These are phyloP conservation scores for Penicillium sclerotigenum DNA, from an alignment of 2,329 filamentous ascomycete species.

Conservation along the genomic window DNA sequence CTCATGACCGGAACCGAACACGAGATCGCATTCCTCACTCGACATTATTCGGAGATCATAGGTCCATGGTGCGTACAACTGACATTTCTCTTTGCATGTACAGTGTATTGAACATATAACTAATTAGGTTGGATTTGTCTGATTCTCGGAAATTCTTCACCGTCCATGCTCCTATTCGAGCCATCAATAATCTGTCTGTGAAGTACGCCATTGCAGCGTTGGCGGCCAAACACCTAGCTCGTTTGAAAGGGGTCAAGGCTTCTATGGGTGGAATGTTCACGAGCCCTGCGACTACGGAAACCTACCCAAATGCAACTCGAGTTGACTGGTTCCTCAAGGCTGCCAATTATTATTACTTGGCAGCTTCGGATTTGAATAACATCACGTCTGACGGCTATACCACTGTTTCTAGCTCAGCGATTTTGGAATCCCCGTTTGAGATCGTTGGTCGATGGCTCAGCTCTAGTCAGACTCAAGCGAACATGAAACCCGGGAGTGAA, in stretches of 20 bases:
- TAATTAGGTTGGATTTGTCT: constrained; percentile 38
- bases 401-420: constrained; percentile 29
- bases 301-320: constrained; percentile 47
- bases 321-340: constrained; percentile 61
- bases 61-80: constrained; percentile 33
- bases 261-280: constrained; percentile 24
- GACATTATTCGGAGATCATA: constrained; percentile 37
- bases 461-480: constrained; percentile 14
- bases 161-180: constrained; percentile 38
- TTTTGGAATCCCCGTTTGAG: constrained; percentile 32
- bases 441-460: constrained; percentile 27
- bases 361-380: constrained; percentile 50
- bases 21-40: constrained; percentile 38
- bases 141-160: constrained; percentile 41
- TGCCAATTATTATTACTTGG: constrained; percentile 59
- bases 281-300: constrained; percentile 51
- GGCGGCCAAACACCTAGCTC: constrained; percentile 41
- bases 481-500: constrained; percentile 2
- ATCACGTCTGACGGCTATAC: constrained; percentile 34
- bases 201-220: constrained; percentile 39
- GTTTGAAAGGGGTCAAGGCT: constrained; percentile 31
- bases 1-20: constrained; percentile 39
- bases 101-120: constrained; percentile 10
- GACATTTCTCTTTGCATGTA: neutral
- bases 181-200: constrained; percentile 33